A percentile compares a stretch with the other conserved stretches of the same genome.
These are phyloP conservation scores for Mortierella sp. DNA, from an alignment of 371 early-diverging fungal species.

Conservation along the genomic window DNA sequence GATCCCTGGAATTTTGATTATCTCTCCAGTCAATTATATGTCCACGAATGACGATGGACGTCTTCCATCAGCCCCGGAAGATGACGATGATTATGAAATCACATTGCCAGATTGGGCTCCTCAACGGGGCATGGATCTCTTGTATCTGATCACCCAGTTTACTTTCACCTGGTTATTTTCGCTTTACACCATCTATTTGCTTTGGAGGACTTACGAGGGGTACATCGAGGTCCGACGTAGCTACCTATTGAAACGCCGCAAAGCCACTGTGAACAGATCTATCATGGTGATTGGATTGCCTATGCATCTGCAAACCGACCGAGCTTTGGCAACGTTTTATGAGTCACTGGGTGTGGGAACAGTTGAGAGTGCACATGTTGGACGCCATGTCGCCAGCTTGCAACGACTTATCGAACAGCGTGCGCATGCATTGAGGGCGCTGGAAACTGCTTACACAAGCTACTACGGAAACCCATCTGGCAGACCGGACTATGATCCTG, in stretches of 20 bases:
- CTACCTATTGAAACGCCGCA: conserved; percentile 64
- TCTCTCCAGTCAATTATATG: conserved; percentile 61
- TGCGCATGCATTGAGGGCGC: conserved; percentile 39
- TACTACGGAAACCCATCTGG: conserved; percentile 54
- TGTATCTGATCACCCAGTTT: conserved; percentile 67
- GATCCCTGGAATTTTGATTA: conserved; percentile 58
- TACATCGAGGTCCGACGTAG: conserved; percentile 69
- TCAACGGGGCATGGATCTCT: conserved; percentile 18
- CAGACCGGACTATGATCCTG: conserved; percentile 48
- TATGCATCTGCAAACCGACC: conserved; percentile 62
- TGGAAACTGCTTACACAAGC: conserved; percentile 58
- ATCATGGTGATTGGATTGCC: conserved; percentile 74
- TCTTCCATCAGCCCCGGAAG: conserved; percentile 17
- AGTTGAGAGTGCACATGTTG: conserved; percentile 72
- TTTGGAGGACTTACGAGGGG: conserved; percentile 72
- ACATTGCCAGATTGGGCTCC: conserved; percentile 12
- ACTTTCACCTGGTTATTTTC: conserved; percentile 77
- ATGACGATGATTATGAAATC: conserved; percentile 10
- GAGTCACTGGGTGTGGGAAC: conserved; percentile 70
- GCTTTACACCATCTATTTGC: conserved; percentile 68
- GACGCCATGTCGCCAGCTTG: conserved; percentile 64
- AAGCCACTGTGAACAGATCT: conserved; percentile 66
- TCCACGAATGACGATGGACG: conserved; percentile 24
- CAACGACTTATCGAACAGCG: conserved; percentile 55
- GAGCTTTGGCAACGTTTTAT: conserved; percentile 69